A percentile compares a stretch with the other conserved stretches of the same genome.
phyloP scores from a whole-genome alignment of 1,284 basidiomycete species.

The Rhodotorula sp. region DNA sequence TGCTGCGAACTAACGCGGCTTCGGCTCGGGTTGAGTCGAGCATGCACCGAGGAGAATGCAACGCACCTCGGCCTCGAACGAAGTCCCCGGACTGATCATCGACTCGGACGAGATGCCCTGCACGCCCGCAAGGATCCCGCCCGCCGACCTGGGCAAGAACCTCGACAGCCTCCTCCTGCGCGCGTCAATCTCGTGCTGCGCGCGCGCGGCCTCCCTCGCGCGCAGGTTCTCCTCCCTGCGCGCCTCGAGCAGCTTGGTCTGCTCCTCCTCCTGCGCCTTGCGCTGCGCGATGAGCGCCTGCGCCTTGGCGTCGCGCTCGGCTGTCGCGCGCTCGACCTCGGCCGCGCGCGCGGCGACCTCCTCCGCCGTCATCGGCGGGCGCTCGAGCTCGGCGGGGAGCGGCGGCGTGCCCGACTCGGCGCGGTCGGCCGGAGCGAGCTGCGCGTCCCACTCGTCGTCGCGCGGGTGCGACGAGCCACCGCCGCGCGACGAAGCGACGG shows the following conservation, averaged over 20 bases:
- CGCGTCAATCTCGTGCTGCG: background rate
- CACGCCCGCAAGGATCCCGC: slow-evolving; percentile 10
- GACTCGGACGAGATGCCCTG: slow-evolving; percentile 2
- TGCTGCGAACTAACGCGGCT: too few species aligned
- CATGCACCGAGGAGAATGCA: background rate
- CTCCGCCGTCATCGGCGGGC: background rate
- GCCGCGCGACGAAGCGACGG: background rate
- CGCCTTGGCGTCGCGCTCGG: background rate
- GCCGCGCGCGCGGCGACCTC: slow-evolving; percentile 3
- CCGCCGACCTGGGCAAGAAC: slow-evolving; percentile 21
- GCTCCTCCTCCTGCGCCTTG: background rate
- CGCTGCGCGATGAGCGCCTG: slow-evolving; percentile 1
- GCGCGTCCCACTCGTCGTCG: background rate
- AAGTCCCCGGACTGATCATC: slow-evolving; percentile 18
- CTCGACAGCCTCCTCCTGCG: slow-evolving; percentile 7
- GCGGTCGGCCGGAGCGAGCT: too few species aligned
- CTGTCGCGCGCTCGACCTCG: background rate
- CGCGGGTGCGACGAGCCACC: background rate
- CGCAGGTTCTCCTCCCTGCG: background rate
- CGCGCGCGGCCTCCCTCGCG: slow-evolving; percentile 3
- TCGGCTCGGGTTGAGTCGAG: background rate
- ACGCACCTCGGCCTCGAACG: slow-evolving; percentile 24
- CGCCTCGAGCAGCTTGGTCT: background rate
- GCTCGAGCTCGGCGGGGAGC: background rate
- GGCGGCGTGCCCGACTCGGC: background rate